phyloP scores from a whole-genome alignment of 169 alveolate genomes.

The Eimeria falciformis region DNA sequence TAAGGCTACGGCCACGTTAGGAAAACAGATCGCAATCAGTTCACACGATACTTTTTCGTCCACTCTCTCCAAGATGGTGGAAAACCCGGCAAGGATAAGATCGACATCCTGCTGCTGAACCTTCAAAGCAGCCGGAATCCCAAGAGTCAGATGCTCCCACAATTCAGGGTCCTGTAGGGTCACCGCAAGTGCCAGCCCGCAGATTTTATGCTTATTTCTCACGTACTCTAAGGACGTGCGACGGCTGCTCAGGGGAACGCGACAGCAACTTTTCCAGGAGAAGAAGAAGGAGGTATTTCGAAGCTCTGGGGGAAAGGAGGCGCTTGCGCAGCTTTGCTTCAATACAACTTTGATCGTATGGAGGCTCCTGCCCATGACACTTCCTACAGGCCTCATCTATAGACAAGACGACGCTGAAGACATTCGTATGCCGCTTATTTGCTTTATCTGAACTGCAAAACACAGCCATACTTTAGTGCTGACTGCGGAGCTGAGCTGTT shows the following conservation, averaged over 20 bases:
- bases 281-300: background rate
- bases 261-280: conserved; percentile 20
- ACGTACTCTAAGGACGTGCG: background rate
- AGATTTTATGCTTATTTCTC: no score
- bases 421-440: no score
- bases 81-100: conserved; percentile 5
- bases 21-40: background rate
- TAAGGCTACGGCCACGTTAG: background rate
- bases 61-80: background rate
- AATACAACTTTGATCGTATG: background rate
- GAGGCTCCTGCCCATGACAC: background rate
- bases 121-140: conserved; percentile 7
- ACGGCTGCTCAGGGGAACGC: background rate
- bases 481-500: background rate
- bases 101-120: background rate
- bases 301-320: background rate
- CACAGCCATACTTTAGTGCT: background rate
- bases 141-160: background rate
- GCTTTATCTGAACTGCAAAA: no score
- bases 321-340: conserved; percentile 36
- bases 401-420: background rate
- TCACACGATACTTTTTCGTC: background rate
- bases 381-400: background rate
- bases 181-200: background rate
- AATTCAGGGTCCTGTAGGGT: conserved; percentile 16